A percentile compares a stretch with the other conserved stretches of the same genome.
phyloP scores from a whole-genome alignment of 805 yeast species.

The Lachancea lanzarotensis region DNA sequence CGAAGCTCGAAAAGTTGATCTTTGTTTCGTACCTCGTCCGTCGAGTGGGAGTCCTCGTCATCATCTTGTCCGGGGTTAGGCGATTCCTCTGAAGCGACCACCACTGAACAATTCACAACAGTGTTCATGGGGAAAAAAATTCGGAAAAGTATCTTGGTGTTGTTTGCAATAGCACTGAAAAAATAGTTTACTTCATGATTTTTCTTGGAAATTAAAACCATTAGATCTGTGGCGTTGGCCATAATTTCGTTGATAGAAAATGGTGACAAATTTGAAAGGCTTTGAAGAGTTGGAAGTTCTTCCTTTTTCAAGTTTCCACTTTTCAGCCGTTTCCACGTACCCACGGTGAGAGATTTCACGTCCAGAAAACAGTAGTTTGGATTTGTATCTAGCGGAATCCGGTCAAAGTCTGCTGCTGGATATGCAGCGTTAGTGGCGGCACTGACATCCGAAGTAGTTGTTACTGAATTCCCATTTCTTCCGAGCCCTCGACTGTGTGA shows the following conservation, averaged over 20 bases:
- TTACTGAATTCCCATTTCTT: constrained; percentile 18
- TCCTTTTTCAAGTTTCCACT: constrained; percentile 45
- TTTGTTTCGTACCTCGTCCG: constrained; percentile 11
- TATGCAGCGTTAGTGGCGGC: constrained; percentile 4
- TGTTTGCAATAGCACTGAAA: constrained; percentile 65
- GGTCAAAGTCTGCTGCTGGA: constrained; percentile 27
- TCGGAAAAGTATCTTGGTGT: constrained; percentile 61
- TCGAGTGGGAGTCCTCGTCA: constrained; percentile 12
- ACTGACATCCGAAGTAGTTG: constrained; percentile 35
- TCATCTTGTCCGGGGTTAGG: not conserved
- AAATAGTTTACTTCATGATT: constrained; percentile 71
- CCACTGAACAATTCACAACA: constrained; percentile 53
- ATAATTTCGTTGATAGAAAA: constrained; percentile 54
- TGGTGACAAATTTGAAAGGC: constrained; percentile 60
- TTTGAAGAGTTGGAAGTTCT: constrained; percentile 36
- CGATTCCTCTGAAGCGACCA: constrained; percentile 36
- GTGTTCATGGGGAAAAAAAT: constrained; percentile 62
- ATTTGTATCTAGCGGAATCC: constrained; percentile 49
- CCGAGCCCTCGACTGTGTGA: not conserved
- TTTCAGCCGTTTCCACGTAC: constrained; percentile 74
- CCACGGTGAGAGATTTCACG: constrained; percentile 62
- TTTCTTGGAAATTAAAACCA: constrained; percentile 61
- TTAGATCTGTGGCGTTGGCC: constrained; percentile 58
- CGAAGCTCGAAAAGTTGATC: constrained; percentile 41
- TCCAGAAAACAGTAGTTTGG: constrained; percentile 65